These are phyloP conservation scores for Gaeumannomyces tritici DNA, from an alignment of 2,329 filamentous ascomycete species.

Conservation along the genomic window DNA sequence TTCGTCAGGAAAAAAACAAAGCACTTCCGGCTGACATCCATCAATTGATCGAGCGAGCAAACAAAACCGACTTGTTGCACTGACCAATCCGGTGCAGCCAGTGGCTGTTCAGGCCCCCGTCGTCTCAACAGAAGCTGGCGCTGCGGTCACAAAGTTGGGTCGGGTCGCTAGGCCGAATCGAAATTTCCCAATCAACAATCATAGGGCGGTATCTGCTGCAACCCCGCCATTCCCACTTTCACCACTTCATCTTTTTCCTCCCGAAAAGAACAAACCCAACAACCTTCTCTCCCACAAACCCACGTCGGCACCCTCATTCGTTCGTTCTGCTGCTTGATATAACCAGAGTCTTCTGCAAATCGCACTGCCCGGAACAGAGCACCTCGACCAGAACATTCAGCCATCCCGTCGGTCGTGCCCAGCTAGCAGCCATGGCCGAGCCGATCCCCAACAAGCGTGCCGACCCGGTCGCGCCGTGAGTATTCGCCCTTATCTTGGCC, in stretches of 20 bases:
- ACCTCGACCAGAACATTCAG: background rate
- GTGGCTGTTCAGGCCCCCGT: background rate
- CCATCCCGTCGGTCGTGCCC: background rate
- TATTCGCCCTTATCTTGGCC: conserved; percentile 14
- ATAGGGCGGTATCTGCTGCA: background rate
- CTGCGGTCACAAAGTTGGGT: conserved; percentile 1
- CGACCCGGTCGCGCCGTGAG: conserved; percentile 50
- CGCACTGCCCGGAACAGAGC: background rate
- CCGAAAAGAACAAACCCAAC: background rate
- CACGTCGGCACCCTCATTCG: background rate
- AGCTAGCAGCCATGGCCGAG: conserved; percentile 39
- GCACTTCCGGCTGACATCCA: background rate
- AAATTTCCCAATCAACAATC: conserved; percentile 5
- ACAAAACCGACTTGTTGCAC: background rate
- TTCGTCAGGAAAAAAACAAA: background rate
- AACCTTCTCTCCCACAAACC: background rate
- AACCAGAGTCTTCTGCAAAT: background rate
- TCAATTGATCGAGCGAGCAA: background rate
- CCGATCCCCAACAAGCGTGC: conserved; percentile 55
- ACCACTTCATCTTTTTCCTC: conserved; percentile 1
- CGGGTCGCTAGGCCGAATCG: conserved; percentile 1
- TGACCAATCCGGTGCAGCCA: conserved; percentile 4
- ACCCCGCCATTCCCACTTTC: conserved; percentile 5
- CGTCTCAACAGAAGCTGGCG: conserved; percentile 3
- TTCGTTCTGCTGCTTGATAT: background rate